Evolutionary conservation across 1,284 basidiomycete genomes (phyloP), one percentile per base, ranked within the genome.

Genomic region (Ceratobasidium sp.): DNA sequence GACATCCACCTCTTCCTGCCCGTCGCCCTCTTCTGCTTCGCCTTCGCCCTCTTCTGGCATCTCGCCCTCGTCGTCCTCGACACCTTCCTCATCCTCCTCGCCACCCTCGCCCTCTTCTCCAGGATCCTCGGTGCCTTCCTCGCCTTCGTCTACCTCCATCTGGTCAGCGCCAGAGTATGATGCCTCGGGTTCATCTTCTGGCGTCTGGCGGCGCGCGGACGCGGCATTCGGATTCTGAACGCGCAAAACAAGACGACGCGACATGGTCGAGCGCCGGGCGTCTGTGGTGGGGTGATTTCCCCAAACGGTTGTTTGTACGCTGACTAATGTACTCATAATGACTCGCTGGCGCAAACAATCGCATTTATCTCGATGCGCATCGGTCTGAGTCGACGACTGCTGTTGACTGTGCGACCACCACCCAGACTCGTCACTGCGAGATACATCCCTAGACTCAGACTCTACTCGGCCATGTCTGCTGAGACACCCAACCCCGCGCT

Each of bases 21-120:
- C 82, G 12, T 75, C 78, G 10, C 73, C 69, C 16, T 74, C 72
- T n/a, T 41, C 62, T 6, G 41, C 52, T 41, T 48, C n/a, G n/a
- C n/a, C n/a, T n/a, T n/a, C n/a, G n/a, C n/a, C n/a, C n/a, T n/a
- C n/a, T n/a, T n/a, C n/a, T 43, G 60, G 72, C 2, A 80, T 78
- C 0, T 80, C 81, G 9, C 78, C 77, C 26, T 76, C 77, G 28
- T 75, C 75, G 45, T 79, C 77, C 8, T 80, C 79, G 16, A 78
- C 78, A 18, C 76, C 76, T 6, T 75, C 75, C 41, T 79, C 77
- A 10, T 80, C 79, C 14, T 78, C 78, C 21, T 76, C 76, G 28
- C 77, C 79, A 5, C 41, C 59, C 41, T 61, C 59, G 21, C 57
- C 57, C 16, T 59, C 57, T 16, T 61, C 59, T 8, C 43, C 59